Evolutionary conservation across 805 yeast species (phyloP), one percentile per base, ranked within the genome.

Genomic region (Teunomyces stri): DNA sequence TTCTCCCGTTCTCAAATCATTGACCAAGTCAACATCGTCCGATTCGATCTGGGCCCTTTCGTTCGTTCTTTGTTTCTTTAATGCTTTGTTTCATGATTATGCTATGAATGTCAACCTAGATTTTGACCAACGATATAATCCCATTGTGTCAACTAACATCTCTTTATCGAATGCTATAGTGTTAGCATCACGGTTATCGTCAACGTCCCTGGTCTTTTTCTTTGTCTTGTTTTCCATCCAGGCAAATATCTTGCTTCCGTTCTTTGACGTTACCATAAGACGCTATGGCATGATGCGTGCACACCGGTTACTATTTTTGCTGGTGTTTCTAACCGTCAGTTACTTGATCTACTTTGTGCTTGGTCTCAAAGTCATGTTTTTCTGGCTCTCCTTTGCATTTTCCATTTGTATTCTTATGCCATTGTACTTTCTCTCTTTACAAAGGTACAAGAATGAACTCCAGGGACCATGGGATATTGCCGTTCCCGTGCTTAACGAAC

Each of bases 401-500:
- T 58, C 70, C 35, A 76, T 87, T 1, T 63, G 74, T 2, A 65
- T 85, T 6, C 69, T 80, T 1, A 76, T 88, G 18, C 96, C 96
- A 2, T 73, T 76, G 43, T 84, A 88, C 67, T 85, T 88, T 56
- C 65, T 88, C 42, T 75, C 75, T 27, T 68, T 89, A 34, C 96
- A 89, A 59, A 79, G 80, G 62, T 88, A 88, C 61, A 89, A 89
- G 64, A 87, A 83, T 60, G 96, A 88, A 62, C 70, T 89, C 44
- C 91, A 87, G 62, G 96, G 96, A 0, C 96, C 96, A 0, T 89
- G 96, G 96, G 96, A 89, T 62, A 81, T 86, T 1, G 96, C 96
- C 5, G 82, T 79, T 59, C 96, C 96, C 1, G 70, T 80, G 6
- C 16, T 42, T 16, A 42, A 42, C 16, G 40, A 29, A 10, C 29